Percentiles rank a stretch among this genome's conserved stretches.
Conservation (phyloP, 352 stramenopile genomes). For the Globisporangium rhizosaccharum region DNA sequence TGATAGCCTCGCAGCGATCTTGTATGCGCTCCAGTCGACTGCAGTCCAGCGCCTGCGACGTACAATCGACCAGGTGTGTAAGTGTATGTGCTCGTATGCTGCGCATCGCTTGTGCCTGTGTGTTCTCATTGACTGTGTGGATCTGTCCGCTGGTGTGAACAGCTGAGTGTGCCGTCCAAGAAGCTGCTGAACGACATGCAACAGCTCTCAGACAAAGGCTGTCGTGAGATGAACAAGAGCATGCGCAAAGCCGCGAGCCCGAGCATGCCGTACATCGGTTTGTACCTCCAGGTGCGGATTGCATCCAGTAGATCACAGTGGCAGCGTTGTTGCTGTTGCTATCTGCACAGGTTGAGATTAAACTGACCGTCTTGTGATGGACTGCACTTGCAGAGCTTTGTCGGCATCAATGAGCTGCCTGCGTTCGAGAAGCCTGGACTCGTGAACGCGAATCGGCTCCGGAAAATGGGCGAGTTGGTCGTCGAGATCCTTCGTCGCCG, state of each 20-base stretch:
- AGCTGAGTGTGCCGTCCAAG: slow-evolving; percentile 59
- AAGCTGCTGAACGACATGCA: slow-evolving; percentile 79
- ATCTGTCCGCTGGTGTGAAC: slow-evolving; percentile 1
- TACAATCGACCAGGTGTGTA: slow-evolving; percentile 67
- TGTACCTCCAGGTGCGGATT: slow-evolving; percentile 69
- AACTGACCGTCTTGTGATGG: not conserved
- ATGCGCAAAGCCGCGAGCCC: slow-evolving; percentile 71
- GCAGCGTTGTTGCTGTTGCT: not conserved
- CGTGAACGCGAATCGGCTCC: slow-evolving; percentile 68
- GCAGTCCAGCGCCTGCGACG: slow-evolving; percentile 75
- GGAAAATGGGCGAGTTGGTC: slow-evolving; percentile 63
- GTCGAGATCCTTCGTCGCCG: slow-evolving; percentile 78
- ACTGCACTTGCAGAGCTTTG: slow-evolving; percentile 40
- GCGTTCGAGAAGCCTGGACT: slow-evolving; percentile 58
- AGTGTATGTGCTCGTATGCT: not conserved
- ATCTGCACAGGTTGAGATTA: not conserved
- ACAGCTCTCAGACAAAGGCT: slow-evolving; percentile 72
- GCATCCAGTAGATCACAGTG: not conserved
- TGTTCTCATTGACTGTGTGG: not conserved
- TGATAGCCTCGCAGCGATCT: slow-evolving; percentile 75
- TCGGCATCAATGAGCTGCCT: slow-evolving; percentile 76
- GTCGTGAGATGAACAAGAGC: slow-evolving; percentile 81
- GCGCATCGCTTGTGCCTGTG: no score
- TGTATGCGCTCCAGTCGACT: slow-evolving; percentile 84
- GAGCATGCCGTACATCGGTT: slow-evolving; percentile 83